These are phyloP conservation scores for Gaultheria prostrata DNA, from an alignment of 148 eudicot genomes.

Conservation along the genomic window DNA sequence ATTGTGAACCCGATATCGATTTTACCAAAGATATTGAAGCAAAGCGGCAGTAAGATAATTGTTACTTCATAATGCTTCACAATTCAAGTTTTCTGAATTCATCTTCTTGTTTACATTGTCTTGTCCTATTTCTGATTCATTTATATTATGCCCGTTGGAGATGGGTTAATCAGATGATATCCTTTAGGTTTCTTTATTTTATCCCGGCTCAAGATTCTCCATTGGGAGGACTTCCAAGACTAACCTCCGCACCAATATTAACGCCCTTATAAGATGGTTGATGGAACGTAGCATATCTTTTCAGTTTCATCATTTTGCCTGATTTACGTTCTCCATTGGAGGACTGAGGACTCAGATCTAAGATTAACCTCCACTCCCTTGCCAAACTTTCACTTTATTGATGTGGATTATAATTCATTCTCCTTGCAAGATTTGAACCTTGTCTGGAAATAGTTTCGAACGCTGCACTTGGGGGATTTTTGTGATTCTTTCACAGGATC, in stretches of 20 bases:
- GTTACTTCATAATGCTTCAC: not conserved
- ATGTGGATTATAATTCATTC: not conserved
- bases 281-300: not conserved
- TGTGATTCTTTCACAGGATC: not conserved
- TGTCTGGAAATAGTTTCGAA: not conserved
- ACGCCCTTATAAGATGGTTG: not conserved
- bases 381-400: not conserved
- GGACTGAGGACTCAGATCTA: not conserved
- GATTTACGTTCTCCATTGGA: not conserved
- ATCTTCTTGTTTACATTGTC: too few relatives aligned
- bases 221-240: not conserved
- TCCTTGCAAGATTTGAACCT: not conserved
- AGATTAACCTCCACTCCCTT: not conserved
- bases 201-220: not conserved
- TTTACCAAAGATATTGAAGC: slow-evolving; percentile 82
- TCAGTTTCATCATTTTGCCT: not conserved
- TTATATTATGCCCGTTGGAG: not conserved
- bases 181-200: not conserved
- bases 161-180: not conserved
- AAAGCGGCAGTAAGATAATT: slow-evolving; percentile 65
- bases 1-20: slow-evolving; percentile 87
- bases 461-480: not conserved
- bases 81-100: not conserved
- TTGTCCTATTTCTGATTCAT: too few relatives aligned
- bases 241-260: not conserved